These are phyloP conservation scores for Skeletonema grethae DNA, from an alignment of 108 stramenopile genomes.

Conservation along the genomic window DNA sequence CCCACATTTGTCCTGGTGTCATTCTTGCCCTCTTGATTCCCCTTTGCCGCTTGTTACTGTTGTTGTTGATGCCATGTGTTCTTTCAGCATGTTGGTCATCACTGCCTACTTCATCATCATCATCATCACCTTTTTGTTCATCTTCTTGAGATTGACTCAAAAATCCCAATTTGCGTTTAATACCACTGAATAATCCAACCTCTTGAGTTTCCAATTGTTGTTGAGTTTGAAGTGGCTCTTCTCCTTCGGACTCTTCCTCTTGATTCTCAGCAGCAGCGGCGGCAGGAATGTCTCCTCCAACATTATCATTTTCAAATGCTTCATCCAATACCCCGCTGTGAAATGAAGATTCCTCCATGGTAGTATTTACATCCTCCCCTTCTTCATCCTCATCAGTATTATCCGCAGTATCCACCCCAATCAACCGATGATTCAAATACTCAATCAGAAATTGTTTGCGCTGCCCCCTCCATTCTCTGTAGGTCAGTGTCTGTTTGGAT, in stretches of 20 bases:
- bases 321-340: slow-evolving; percentile 20
- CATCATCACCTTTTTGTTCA: not conserved
- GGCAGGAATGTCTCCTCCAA: slow-evolving; percentile 3
- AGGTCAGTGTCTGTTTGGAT: not conserved
- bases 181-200: slow-evolving; percentile 3
- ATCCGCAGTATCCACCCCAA: slow-evolving; percentile 3
- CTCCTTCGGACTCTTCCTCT: slow-evolving; percentile 10
- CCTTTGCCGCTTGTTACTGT: not conserved
- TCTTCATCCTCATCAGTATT: slow-evolving; percentile 15
- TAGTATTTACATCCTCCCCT: slow-evolving; percentile 10
- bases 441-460: slow-evolving; percentile 32
- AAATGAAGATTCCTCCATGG: slow-evolving; percentile 21
- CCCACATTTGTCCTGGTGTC: slow-evolving; percentile 30
- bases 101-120: not conserved
- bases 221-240: slow-evolving; percentile 33
- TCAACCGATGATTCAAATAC: slow-evolving; percentile 46
- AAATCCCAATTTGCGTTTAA: slow-evolving; percentile 36
- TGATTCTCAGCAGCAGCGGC: not conserved
- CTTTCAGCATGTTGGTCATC: not conserved
- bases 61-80: slow-evolving; percentile 1
- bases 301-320: slow-evolving; percentile 6
- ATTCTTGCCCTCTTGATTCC: not conserved
- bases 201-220: not conserved
- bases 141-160: slow-evolving; percentile 1
- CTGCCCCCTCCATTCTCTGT: slow-evolving; percentile 16